Conservation (phyloP, 2,329 filamentous ascomycete genomes). For the Rhinocladiella mackenziei region DNA sequence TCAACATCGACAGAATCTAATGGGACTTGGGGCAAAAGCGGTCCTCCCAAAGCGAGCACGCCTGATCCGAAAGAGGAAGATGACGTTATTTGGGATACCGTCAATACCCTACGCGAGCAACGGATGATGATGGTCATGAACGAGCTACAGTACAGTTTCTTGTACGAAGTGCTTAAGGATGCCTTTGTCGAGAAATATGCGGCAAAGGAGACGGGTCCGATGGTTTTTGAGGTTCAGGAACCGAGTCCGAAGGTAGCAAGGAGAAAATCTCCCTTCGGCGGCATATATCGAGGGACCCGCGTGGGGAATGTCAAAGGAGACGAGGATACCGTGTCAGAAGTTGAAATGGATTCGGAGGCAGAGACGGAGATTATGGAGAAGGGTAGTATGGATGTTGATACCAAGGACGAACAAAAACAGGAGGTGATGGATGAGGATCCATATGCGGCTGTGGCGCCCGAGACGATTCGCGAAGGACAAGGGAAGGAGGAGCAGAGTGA, state of each 20-base stretch:
- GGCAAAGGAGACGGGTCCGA: slow-evolving; percentile 23
- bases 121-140: slow-evolving; percentile 94
- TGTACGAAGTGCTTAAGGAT: slow-evolving; percentile 80
- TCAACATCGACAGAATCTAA: slow-evolving; percentile 9
- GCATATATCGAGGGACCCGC: slow-evolving; percentile 9
- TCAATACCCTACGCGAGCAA: slow-evolving; percentile 78
- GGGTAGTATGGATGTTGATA: slow-evolving; percentile 1
- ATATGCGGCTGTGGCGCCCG: slow-evolving; percentile 25
- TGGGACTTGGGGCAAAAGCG: slow-evolving; percentile 27
- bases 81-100: slow-evolving; percentile 73
- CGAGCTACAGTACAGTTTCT: slow-evolving; percentile 75
- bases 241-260: slow-evolving; percentile 25
- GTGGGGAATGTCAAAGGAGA: slow-evolving; percentile 7
- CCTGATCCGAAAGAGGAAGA: slow-evolving; percentile 40
- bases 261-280: slow-evolving; percentile 17
- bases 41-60: slow-evolving; percentile 33
- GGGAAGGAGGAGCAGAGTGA: slow-evolving; percentile 12
- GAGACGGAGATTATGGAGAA: slow-evolving; percentile 28
- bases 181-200: slow-evolving; percentile 64
- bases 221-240: slow-evolving; percentile 20
- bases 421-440: slow-evolving; percentile 16
- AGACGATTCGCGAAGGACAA: slow-evolving; percentile 18
- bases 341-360: slow-evolving; percentile 17
- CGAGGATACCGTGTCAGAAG: slow-evolving; percentile 19
- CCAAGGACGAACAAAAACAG: neutral